Evolutionary conservation across 495 filamentous ascomycete species (phyloP), one percentile per base, ranked within the genome.

Genomic region (Pyronema omphalodes): DNA sequence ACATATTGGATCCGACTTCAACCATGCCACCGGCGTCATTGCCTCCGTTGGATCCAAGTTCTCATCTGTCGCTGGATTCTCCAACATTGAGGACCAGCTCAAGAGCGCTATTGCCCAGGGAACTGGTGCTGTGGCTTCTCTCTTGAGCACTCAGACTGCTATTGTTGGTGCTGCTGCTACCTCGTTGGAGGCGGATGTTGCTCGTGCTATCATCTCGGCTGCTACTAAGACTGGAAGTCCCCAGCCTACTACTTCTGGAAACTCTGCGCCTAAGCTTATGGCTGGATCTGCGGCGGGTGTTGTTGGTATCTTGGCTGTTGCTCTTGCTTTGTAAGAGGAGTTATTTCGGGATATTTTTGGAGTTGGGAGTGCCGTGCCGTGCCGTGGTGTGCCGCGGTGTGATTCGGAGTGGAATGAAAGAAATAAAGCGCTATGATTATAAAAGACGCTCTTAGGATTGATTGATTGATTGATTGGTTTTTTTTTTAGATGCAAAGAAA

Each of bases 201-300:
- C 53, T 4, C 44, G 37, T 19, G 46, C 48, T 34, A 51, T 56
- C 15, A 60, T 52, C 15, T 57, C 55, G 17, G 60, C 57, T 7
- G 19, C 60, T 35, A 57, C 53, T 15, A 57, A 43, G 8, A 54
- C 19, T 34, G 18, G 12, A 9, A 9, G 44, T 19, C 11, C 19
- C 9, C 7, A 11, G 9, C 23, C 47, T 7, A 11, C 47, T 50
- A 17, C 19, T 4, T 11, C 19, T 1, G 19, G 19, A 11, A 50
- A 50, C 11, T 4, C 47, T 12, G 39, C 39, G 15, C 19, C 29
- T 12, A 23, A 34, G 12, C 7, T 35, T 12, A 17, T 36, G 7
- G 47, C 29, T 19, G 47, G 47, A 12, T 34, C 47, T 12, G 47
- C 17, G 1, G 29, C 19, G 9, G 47, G 47, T 3, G 29, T 50